These are phyloP conservation scores for Debaryomyces tyrocola DNA, from an alignment of 805 yeast species.

Conservation along the genomic window DNA sequence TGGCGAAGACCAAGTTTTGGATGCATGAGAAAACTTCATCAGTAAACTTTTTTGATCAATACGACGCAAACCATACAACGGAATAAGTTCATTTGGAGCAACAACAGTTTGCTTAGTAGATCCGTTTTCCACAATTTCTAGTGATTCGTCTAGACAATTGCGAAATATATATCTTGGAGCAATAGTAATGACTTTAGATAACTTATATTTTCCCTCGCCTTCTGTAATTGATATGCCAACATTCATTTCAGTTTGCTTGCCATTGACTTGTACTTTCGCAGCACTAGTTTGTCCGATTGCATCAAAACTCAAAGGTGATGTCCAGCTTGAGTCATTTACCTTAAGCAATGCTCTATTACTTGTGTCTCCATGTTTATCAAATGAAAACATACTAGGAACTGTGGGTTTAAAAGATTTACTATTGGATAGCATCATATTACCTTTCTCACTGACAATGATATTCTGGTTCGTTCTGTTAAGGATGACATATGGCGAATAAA, in stretches of 20 bases:
- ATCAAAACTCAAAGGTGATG: constrained; percentile 77
- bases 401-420: constrained; percentile 31
- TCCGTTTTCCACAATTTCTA: constrained; percentile 69
- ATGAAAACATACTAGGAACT: constrained; percentile 82
- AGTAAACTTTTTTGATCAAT: constrained; percentile 58
- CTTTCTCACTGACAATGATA: constrained; percentile 56
- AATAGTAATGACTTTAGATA: constrained; percentile 75
- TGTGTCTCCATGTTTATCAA: constrained; percentile 56
- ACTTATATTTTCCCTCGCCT: constrained; percentile 80
- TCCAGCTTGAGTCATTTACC: constrained; percentile 69
- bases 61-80: constrained; percentile 65
- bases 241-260: constrained; percentile 60
- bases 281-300: constrained; percentile 83
- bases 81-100: constrained; percentile 46
- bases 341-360: constrained; percentile 65
- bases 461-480: constrained; percentile 77
- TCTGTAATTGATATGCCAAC: constrained; percentile 75
- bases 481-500: constrained; percentile 84
- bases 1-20: constrained; percentile 82
- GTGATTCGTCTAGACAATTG: constrained; percentile 55
- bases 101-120: constrained; percentile 51
- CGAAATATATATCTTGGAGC: constrained; percentile 80
- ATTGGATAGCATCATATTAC: constrained; percentile 52
- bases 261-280: constrained; percentile 44
- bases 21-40: constrained; percentile 56